Base-by-base conservation (phyloP, 1,139 yeast species). In the Pichia sp. region DNA sequence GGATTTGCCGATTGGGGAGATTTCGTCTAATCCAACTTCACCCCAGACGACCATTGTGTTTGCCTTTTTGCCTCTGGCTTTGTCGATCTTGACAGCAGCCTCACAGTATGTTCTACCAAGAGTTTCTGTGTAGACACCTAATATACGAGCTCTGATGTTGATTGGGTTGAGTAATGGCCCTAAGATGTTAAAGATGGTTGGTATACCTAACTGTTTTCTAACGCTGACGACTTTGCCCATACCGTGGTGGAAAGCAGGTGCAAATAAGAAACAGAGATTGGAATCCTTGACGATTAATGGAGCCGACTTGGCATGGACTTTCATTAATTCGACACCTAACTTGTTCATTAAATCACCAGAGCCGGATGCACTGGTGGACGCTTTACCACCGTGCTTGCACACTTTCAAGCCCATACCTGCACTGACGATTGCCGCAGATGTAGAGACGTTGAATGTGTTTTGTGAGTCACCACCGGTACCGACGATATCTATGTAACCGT, bases 401-500 rank as follows among this genome's bases (percentile, higher is more conserved):
- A 91, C 83, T 22, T 79, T 77, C 43, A 90, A 66, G 2, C 59
- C 60, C 73, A 88, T 85, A 5, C 99, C 99, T 0, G 97, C 88
- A 1, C 91, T 95, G 5, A 93, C 90, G 45, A 93, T 89, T 0
- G 97, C 97, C 1, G 97, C 75, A 1, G 97, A 88, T 0, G 99
- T 93, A 9, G 96, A 86, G 1, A 93, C 99, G 61, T 93, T 93
- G 68, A 93, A 93, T 0, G 99, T 93, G 63, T 93, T 85, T 63
- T 93, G 96, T 4, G 97, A 96, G 62, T 93, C 99, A 7, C 99
- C 99, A 27, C 99, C 99, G 0, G 99, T 93, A 1, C 99, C 99
- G 8, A 93, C 99, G 35, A 93, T 87, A 66, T 93, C 99, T 17
- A 88, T 76, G 57, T 80, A 85, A 0, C 88, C 87, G 2, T 63